Evolutionary conservation across 345 rosid species (phyloP), one percentile per base, ranked within the genome.

Genomic region (Populus tremula): DNA sequence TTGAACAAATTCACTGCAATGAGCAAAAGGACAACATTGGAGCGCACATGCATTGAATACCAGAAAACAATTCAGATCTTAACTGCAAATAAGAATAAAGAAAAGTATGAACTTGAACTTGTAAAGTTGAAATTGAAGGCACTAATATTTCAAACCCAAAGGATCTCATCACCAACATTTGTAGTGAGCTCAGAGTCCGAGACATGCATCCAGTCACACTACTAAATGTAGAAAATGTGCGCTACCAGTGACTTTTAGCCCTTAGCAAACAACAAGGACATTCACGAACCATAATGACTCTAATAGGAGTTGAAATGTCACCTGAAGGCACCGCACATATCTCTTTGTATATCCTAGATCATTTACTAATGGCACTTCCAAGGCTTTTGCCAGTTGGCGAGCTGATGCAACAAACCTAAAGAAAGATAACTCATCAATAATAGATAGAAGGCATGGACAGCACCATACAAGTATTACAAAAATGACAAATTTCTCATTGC

Each of bases 281-380:
- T 27, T 50, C 27, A 63, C 17, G 21, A 73, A 23, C 47, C 49
- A 45, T 17, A 65, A 23, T 23, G 18, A 61, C 67, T 47, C 71
- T 45, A 50, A 75, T 43, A 80, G 61, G 41, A 49, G 21, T 18
- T 23, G 31, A n/a, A 53, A 73, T 56, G 75, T 81, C 72, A 96
- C 99, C 98, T 96, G 99, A 79, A 96, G 97, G 75, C 98, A 96
- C 77, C 99, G 90, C 25, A 96, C 93, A 66, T 96, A 96, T 94
- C 98, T 92, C 84, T 96, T 96, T 12, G 99, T 94, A 79, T 96
- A 96, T 56, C 99, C 99, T 72, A 96, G 90, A 87, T 96, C 99
- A 85, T 96, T 96, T 69, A 96, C 99, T 80, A 96, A 85, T 31
- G 97, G 99, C 74, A 94, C 98, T 85, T 96, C 99, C 77, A 96